Base-by-base conservation (phyloP, 345 rosid genomes). In the Eucalyptus brandiana region DNA sequence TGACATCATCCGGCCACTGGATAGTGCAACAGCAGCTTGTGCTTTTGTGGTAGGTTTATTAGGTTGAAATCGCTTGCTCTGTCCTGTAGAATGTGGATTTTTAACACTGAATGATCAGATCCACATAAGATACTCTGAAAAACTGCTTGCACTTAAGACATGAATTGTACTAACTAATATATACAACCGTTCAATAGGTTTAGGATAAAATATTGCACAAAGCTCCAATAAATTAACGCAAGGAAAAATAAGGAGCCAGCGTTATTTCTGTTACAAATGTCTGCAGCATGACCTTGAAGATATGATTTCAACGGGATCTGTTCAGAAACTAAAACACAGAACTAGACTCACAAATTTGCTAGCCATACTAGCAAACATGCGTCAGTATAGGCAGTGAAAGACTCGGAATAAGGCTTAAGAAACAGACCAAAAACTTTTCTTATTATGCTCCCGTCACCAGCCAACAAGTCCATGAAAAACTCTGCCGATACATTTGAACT, bases 391-490 rank as follows among this genome's bases (percentile, higher is more conserved):
- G 65, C 45, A 86, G 87, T 49, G 32, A 83, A 18, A 16, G 40
- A 80, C 87, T n/a, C 10, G 30, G 47, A 42, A 80, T 89, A 88
- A 80, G 80, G 88, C 80, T 42, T 65, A 42, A 88, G 56, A 76
- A 62, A 87, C 67, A 88, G 96, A 97, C 99, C 99, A 92, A 97
- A 97, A 89, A 95, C 99, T 91, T 91, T 95, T 96, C 96, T 94
- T 89, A 92, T 90, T 80, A 96, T 96, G 93, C 99, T 95, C 92
- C 92, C 90, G 89, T 95, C 96, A 42, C 94, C 97, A 42, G 90
- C 95, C 93, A 95, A 90, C 93, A 95, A 91, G 93, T 97, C 99
- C 89, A 93, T 88, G 92, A 94, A 92, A 90, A 97, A 94, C 89
- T 96, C 98, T 1, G 97, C 95, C 24, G 95, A 90, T 40, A 92